Conservation (phyloP, 2,329 filamentous ascomycete species). For the Fonsecaea pedrosoi region DNA sequence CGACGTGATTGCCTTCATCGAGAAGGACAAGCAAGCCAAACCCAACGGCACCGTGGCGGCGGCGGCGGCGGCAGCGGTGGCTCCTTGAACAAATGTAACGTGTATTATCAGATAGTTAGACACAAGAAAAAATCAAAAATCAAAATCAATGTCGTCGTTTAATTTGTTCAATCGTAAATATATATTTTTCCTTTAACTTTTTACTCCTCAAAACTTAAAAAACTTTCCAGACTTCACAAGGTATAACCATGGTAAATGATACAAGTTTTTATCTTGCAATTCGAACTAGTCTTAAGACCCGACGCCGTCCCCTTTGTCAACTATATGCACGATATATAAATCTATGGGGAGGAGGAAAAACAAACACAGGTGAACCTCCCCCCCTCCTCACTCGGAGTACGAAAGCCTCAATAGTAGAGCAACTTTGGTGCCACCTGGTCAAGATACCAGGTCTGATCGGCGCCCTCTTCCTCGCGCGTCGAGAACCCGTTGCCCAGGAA, state of each 20-base stretch:
- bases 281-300: not conserved
- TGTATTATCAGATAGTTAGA: too few relatives aligned
- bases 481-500: conserved; percentile 47
- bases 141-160: too few relatives aligned
- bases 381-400: too few relatives aligned
- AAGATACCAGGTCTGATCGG: conserved; percentile 23
- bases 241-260: not conserved
- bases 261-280: not conserved
- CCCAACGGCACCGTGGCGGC: not conserved
- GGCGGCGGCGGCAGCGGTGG: too few relatives aligned
- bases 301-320: not conserved
- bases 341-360: not conserved
- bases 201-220: too few relatives aligned
- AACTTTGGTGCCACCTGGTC: conserved; percentile 10
- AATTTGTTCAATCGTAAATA: too few relatives aligned
- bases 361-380: not conserved
- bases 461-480: conserved; percentile 14
- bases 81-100: too few relatives aligned
- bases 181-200: too few relatives aligned
- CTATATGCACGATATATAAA: not conserved
- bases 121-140: too few relatives aligned
- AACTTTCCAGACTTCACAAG: not conserved
- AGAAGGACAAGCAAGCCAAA: conserved; percentile 13
- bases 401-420: conserved; percentile 9
- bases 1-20: conserved; percentile 46